phyloP scores from a whole-genome alignment of 176 grass and related monocot species.

The Carex cristatella region DNA sequence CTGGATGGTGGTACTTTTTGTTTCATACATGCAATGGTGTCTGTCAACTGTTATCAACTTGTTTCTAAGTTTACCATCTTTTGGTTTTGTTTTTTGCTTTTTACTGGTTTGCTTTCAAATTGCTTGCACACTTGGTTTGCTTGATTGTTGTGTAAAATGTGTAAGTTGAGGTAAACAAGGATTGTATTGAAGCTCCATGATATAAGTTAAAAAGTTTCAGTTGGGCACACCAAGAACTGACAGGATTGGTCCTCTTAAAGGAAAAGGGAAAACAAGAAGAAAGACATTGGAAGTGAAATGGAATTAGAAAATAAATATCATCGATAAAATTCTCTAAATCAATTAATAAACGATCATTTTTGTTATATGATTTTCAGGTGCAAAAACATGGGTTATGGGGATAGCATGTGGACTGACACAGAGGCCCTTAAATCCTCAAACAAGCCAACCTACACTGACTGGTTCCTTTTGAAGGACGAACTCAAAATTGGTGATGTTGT shows the following conservation, averaged over 20 bases:
- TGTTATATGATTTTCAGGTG: conserved; percentile 33
- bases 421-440: conserved; percentile 27
- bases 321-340: neutral
- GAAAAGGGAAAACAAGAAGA: neutral
- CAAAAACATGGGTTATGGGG: conserved; percentile 37
- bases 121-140: neutral
- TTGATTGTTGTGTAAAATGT: neutral
- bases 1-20: neutral
- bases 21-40: neutral
- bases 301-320: neutral
- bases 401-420: conserved; percentile 34
- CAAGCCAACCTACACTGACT: conserved; percentile 35
- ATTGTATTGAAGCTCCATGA: neutral
- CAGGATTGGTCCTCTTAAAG: neutral
- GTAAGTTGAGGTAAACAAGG: neutral
- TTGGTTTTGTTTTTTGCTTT: neutral
- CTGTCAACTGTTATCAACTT: neutral
- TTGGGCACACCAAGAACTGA: neutral
- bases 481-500: conserved; percentile 68
- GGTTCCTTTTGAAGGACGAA: conserved; percentile 71
- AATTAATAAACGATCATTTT: neutral
- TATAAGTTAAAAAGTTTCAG: neutral
- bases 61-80: neutral
- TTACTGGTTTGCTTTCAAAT: neutral
- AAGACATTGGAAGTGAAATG: neutral